Percentiles rank a stretch among this genome's conserved stretches.
phyloP scores from a whole-genome alignment of 805 yeast genomes.

The Spathaspora gorwiae region DNA sequence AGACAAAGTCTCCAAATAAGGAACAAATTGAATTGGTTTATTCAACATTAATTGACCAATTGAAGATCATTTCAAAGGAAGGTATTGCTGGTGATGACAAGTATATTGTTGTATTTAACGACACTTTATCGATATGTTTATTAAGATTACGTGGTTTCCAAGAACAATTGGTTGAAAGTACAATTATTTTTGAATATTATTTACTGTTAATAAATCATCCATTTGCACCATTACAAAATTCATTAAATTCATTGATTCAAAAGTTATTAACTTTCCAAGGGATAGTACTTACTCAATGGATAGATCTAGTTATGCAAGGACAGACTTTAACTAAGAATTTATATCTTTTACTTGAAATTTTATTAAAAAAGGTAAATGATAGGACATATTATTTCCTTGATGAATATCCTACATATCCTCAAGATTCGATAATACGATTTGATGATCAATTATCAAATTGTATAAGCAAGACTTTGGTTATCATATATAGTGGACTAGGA shows the following conservation, averaged over 20 bases:
- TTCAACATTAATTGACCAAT: not conserved
- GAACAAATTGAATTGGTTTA: not conserved
- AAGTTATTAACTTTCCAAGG: conserved; percentile 40
- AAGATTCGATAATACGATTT: conserved; percentile 46
- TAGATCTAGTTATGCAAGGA: conserved; percentile 34
- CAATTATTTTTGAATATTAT: conserved; percentile 41
- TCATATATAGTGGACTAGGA: conserved; percentile 25
- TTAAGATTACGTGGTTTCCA: conserved; percentile 30
- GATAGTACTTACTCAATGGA: conserved; percentile 41
- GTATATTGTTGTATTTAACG: conserved; percentile 41
- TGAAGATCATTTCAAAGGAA: not conserved
- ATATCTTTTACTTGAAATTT: conserved; percentile 55
- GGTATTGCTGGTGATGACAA: not conserved
- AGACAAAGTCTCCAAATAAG: conserved; percentile 1
- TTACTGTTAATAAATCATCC: conserved; percentile 69
- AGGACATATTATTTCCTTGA: conserved; percentile 32
- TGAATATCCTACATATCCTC: conserved; percentile 43
- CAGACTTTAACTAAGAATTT: conserved; percentile 47
- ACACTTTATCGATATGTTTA: conserved; percentile 62
- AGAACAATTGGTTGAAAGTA: not conserved
- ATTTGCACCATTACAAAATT: conserved; percentile 66
- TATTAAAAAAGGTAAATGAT: conserved; percentile 47
- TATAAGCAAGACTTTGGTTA: conserved; percentile 52
- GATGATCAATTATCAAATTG: conserved; percentile 63
- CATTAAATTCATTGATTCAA: conserved; percentile 55